Conservation (phyloP, 352 stramenopile species). For the Paralagenidium karlingii region DNA sequence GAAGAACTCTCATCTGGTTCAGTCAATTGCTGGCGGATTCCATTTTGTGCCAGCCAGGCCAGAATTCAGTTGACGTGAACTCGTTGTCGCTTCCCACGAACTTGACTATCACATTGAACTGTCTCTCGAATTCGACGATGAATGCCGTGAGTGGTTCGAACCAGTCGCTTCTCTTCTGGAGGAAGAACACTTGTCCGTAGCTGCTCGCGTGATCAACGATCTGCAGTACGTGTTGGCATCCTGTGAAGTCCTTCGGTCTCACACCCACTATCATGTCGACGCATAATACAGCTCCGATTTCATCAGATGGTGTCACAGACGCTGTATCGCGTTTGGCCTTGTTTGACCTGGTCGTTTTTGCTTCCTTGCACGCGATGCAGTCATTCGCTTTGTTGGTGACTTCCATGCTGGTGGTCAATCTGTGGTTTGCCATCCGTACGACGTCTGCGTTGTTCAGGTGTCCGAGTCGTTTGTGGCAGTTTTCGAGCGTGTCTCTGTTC, state of each 20-base stretch:
- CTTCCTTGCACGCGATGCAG: too few species aligned
- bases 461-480: too few species aligned
- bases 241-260: not conserved
- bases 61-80: not conserved
- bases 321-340: too few species aligned
- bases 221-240: not conserved
- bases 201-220: not conserved
- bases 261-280: slow-evolving; percentile 1
- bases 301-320: slow-evolving; percentile 1
- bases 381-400: too few species aligned
- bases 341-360: too few species aligned
- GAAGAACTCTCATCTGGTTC: not conserved
- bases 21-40: not conserved
- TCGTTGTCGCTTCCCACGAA: not conserved
- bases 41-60: not conserved
- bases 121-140: not conserved
- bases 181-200: not conserved
- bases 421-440: too few species aligned
- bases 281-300: slow-evolving; percentile 1
- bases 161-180: not conserved
- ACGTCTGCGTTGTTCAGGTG: too few species aligned
- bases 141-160: not conserved
- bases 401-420: too few species aligned
- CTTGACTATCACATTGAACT: not conserved
- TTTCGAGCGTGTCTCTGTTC: too few species aligned